These are phyloP conservation scores for Gautieria morchelliformis DNA, from an alignment of 768 basidiomycete genomes.

Conservation along the genomic window DNA sequence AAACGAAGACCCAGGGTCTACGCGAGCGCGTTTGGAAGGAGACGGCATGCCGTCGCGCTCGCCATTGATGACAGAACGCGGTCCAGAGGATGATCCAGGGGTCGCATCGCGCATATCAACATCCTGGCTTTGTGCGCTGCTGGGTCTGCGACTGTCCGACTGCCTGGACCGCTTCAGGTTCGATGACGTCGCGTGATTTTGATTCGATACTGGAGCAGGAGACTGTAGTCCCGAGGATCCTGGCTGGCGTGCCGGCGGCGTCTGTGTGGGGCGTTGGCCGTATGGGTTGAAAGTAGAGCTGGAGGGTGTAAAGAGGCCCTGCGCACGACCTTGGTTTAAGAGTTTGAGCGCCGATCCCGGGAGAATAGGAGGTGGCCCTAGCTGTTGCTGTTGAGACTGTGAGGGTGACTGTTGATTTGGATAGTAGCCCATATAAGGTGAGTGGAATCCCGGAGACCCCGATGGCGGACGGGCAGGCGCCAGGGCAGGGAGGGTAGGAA, in stretches of 20 bases:
- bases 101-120: background rate
- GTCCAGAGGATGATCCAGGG: background rate
- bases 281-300: slow-evolving; percentile 45
- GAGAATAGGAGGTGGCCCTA: slow-evolving; percentile 80
- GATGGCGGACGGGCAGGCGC: slow-evolving; percentile 57
- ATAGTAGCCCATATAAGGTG: slow-evolving; percentile 8
- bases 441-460: slow-evolving; percentile 28
- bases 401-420: slow-evolving; percentile 23
- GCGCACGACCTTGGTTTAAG: slow-evolving; percentile 76
- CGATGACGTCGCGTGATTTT: background rate
- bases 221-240: slow-evolving; percentile 38
- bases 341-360: slow-evolving; percentile 79
- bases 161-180: slow-evolving; percentile 3
- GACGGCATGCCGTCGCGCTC: slow-evolving; percentile 41
- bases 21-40: slow-evolving; percentile 63
- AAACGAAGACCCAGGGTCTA: slow-evolving; percentile 33
- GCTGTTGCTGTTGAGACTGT: slow-evolving; percentile 14
- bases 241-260: slow-evolving; percentile 35
- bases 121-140: background rate
- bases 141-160: background rate
- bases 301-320: slow-evolving; percentile 79
- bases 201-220: slow-evolving; percentile 20
- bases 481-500: slow-evolving; percentile 17
- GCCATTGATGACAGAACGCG: slow-evolving; percentile 26
- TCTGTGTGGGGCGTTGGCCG: slow-evolving; percentile 37